Percentiles rank a stretch among this genome's conserved stretches.
Conservation (phyloP, 805 yeast genomes). For the Yamadazyma philogaea region DNA sequence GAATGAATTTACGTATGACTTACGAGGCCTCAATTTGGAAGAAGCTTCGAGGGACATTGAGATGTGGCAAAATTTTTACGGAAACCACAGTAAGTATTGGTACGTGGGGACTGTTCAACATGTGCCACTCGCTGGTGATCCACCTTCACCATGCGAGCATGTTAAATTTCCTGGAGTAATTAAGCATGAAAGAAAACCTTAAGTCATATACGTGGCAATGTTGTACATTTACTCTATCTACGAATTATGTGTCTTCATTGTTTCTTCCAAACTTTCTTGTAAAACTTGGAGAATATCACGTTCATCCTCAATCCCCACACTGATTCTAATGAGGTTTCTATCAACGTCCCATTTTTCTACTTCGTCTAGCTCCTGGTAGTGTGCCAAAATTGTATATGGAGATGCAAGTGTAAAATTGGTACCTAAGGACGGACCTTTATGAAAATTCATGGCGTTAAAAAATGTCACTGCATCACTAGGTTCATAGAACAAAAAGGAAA, state of each 20-base stretch:
- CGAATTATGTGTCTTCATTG: constrained; percentile 22
- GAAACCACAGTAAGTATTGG: constrained; percentile 52
- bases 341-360: constrained; percentile 83
- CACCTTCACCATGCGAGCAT: constrained; percentile 49
- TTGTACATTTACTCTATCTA: constrained; percentile 15
- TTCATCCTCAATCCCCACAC: constrained; percentile 80
- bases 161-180: constrained; percentile 20
- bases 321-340: constrained; percentile 68
- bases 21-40: constrained; percentile 53
- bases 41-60: constrained; percentile 38
- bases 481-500: constrained; percentile 67
- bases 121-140: constrained; percentile 42
- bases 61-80: constrained; percentile 55
- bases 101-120: constrained; percentile 55
- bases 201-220: neutral
- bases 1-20: constrained; percentile 62
- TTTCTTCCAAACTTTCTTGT: constrained; percentile 46
- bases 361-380: constrained; percentile 75
- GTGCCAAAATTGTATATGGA: constrained; percentile 86
- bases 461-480: constrained; percentile 67
- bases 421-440: constrained; percentile 90
- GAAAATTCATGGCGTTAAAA: constrained; percentile 64
- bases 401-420: constrained; percentile 87
- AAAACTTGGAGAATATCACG: constrained; percentile 52
- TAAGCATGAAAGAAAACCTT: neutral